Percentiles rank a stretch among this genome's conserved stretches.
Conservation (phyloP, 2,329 filamentous ascomycete genomes). For the Aspergillus sp. region DNA sequence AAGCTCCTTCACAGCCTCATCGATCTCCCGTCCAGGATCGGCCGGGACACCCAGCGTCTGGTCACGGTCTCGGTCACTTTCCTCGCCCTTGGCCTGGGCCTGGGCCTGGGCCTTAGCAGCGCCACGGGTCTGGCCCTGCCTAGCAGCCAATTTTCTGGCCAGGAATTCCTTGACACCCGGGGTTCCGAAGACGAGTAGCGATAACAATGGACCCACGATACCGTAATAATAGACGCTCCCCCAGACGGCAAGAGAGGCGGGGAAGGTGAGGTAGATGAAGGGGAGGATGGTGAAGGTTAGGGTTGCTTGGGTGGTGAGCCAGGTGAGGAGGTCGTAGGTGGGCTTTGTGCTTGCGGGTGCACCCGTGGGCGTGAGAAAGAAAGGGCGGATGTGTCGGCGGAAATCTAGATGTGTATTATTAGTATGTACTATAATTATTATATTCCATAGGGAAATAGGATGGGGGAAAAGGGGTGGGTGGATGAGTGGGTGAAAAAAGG, state of each 20-base stretch:
- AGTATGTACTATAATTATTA: not conserved
- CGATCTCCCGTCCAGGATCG: conserved; percentile 66
- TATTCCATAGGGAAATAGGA: no score
- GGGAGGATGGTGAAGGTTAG: conserved; percentile 78
- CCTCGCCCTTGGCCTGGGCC: conserved; percentile 35
- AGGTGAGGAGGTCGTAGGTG: conserved; percentile 77
- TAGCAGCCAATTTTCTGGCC: conserved; percentile 51
- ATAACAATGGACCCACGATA: conserved; percentile 56
- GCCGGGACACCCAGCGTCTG: conserved; percentile 70
- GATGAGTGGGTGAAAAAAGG: conserved; percentile 4
- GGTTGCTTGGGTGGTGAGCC: conserved; percentile 66
- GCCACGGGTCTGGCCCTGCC: conserved; percentile 21
- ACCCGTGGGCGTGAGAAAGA: conserved; percentile 77
- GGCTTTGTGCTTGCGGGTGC: conserved; percentile 63
- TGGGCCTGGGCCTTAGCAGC: conserved; percentile 3
- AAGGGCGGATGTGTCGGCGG: conserved; percentile 79
- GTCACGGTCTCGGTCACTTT: conserved; percentile 49
- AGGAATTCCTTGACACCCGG: conserved; percentile 58
- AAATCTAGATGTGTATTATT: conserved; percentile 53
- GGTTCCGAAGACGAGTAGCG: conserved; percentile 69
- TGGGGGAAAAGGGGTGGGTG: not conserved
- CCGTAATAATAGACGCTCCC: conserved; percentile 81
- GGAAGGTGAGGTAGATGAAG: conserved; percentile 72
- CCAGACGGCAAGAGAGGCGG: conserved; percentile 68
- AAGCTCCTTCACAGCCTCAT: conserved; percentile 70